Evolutionary conservation across 1,139 yeast genomes (phyloP), one percentile per base, ranked within the genome.

Genomic region (Magnusiomyces magnusii): DNA sequence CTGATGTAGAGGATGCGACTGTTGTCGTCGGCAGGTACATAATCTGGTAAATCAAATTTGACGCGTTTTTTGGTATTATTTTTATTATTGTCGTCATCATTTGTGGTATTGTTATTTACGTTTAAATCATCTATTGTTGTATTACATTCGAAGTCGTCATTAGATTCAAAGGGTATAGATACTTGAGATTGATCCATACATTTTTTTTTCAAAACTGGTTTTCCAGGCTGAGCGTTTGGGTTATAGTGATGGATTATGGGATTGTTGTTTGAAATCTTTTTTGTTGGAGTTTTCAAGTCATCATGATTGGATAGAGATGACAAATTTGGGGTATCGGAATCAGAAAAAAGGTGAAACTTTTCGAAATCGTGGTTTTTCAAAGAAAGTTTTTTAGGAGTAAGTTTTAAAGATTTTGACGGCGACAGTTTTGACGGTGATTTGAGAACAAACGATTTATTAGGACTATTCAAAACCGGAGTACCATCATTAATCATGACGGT

Each of bases 1-100:
- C 27, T 25, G 15, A 44, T 23, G 17, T 44, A 44, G 10, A 44
- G n/a, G 10, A 23, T 23, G 5, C 27, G 49, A 9, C 49, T 19
- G 49, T 23, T 44, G 27, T 44, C 27, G 49, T 44, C 49, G 3
- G 49, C 49, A 21, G 49, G 49, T 44, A 44, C 49, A 23, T 44
- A 21, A 5, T 44, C 49, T 21, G 49, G 49, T 23, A 44, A 21
- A 21, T 44, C 27, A 44, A 44, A 44, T 7, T 44, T 9, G 5
- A 44, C 49, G n/a, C 49, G 49, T 31, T 31, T 31, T 31, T 31
- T 31, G 36, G 36, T 7, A 7, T 31, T 7, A 13, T 7, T 31
- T 13, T 31, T 13, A 31, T 7, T 7, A 31, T 31, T 31, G 10
- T 7, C 13, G 36, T 31, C 36, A 13, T 31, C 36, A 31, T 7